Base-by-base conservation (phyloP, 768 basidiomycete genomes). In the Sarcodon sp. region DNA sequence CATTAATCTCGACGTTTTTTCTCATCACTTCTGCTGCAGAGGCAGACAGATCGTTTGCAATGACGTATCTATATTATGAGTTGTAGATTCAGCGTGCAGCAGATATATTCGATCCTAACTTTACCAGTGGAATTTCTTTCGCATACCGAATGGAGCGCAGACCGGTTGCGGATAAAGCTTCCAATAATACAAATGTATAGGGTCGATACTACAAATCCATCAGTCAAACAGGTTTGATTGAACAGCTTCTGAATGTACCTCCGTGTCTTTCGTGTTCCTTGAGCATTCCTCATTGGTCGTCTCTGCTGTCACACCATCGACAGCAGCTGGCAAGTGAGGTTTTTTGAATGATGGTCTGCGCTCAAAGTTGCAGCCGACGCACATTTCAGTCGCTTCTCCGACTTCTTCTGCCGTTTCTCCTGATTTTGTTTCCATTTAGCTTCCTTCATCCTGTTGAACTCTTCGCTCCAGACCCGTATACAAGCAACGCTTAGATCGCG, bases 131-230 rank as follows among this genome's bases (percentile, higher is more conserved):
- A 7, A 99, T 91, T 65, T 99, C 96, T 57, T 96, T 91, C 0
- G 93, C 94, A 62, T 98, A 99, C 34, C 96, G 87, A 47, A 99
- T 96, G 1, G 93, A 85, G 6, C 96, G 81, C 27, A 99, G 73
- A 32, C 96, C 96, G 0, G 94, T 98, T 0, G 96, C 96, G 13
- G 93, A 93, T 33, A 99, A 77, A 0, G 93, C 90, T 64, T 99
- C 96, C 8, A 99, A 71, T 13, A 96, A 72, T 13, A 82, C 79
- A 55, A 92, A 77, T 55, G 76, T 82, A 54, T 80, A 72, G 0
- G 79, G 74, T 15, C 63, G 68, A 60, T 76, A 83, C 70, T 78
- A 48, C 32, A 51, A 39, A 55, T 53, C 8, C 16, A 37, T 4
- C 54, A 27, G 39, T 15, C 32, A 46, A 12, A 15, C 10, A 36